Evolutionary conservation across 139 green algal genomes (phyloP).

Genomic region (Tetradesmus obliquus): DNA sequence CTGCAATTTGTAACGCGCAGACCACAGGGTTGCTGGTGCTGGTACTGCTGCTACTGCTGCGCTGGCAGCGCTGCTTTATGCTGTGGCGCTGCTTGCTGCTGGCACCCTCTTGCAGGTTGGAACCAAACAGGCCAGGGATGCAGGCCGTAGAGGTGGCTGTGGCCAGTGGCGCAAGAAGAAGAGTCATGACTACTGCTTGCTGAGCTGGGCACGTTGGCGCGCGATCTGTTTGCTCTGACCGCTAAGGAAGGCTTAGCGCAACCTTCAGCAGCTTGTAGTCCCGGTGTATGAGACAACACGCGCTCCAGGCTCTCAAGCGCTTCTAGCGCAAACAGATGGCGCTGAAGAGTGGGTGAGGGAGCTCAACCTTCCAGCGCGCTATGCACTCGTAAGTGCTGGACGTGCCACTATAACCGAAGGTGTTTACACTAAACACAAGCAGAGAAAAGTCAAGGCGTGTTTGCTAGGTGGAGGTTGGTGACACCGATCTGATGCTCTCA

Average conservation of each 20-base stretch:
- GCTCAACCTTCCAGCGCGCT: background rate
- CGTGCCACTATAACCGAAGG: too few relatives aligned
- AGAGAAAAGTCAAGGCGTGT: background rate
- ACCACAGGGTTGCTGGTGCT: background rate
- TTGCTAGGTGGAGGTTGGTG: background rate
- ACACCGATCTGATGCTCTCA: background rate
- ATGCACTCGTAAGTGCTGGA: background rate
- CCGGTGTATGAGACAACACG: background rate
- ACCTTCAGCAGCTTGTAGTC: background rate
- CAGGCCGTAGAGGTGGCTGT: background rate
- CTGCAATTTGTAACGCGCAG: background rate
- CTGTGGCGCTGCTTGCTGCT: background rate
- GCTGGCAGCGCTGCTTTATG: background rate
- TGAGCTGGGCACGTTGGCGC: background rate
- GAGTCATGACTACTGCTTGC: background rate
- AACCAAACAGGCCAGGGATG: background rate
- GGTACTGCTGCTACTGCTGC: background rate
- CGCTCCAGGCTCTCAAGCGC: background rate
- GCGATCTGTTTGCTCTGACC: background rate
- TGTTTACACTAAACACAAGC: background rate
- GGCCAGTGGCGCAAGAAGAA: background rate
- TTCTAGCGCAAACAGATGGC: background rate
- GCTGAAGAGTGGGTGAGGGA: background rate
- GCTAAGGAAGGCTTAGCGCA: background rate
- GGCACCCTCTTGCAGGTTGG: background rate